Conservation (phyloP, 2,329 filamentous ascomycete genomes). For the Periconia digitata region DNA sequence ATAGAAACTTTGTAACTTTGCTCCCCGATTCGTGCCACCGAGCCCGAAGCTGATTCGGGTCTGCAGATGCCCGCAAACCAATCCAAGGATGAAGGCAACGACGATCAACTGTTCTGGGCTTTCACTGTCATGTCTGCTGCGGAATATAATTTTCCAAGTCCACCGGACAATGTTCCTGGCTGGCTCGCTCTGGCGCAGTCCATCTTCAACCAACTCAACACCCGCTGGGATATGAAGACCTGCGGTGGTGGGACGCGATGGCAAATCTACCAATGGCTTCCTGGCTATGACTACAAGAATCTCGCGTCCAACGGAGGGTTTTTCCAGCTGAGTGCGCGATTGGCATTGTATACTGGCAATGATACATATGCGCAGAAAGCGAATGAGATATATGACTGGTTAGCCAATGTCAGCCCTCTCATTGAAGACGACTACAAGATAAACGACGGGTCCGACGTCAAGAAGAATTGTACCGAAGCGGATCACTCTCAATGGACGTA, state of each 20-base stretch:
- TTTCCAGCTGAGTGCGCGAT: constrained; percentile 33
- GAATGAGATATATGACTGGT: constrained; percentile 30
- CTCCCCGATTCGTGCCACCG: too few relatives aligned
- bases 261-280: constrained; percentile 32
- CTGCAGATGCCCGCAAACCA: constrained; percentile 28
- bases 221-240: constrained; percentile 23
- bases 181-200: constrained; percentile 46
- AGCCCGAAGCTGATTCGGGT: background rate
- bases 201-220: constrained; percentile 33
- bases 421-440: constrained; percentile 19
- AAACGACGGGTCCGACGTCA: constrained; percentile 22
- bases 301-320: constrained; percentile 35
- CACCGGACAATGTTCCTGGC: constrained; percentile 36
- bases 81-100: constrained; percentile 48
- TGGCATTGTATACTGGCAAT: constrained; percentile 35
- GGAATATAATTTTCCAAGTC: constrained; percentile 49
- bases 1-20: constrained; percentile 15
- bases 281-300: constrained; percentile 36
- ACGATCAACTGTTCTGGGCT: constrained; percentile 60
- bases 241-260: constrained; percentile 34
- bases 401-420: constrained; percentile 16
- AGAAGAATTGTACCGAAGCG: constrained; percentile 21
- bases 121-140: constrained; percentile 58
- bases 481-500: constrained; percentile 32
- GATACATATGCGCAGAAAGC: constrained; percentile 34